Evolutionary conservation across 345 rosid genomes (phyloP), one percentile per base, ranked within the genome.

Genomic region (Gossypium thurberi): DNA sequence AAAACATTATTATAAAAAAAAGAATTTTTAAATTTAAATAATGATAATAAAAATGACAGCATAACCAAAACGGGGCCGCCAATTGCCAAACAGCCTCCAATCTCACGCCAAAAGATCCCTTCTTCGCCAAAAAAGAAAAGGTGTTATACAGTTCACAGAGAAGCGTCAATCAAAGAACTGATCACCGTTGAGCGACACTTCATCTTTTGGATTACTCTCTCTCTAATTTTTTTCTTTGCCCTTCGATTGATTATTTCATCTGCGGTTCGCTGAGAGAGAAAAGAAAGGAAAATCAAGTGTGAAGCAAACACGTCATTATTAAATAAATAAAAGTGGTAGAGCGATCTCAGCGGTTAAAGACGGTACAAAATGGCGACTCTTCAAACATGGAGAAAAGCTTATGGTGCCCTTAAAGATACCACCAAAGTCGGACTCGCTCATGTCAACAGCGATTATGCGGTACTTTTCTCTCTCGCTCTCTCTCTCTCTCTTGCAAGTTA

Each of bases 401-500:
- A 90, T 51, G 99, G 98, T 55, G 99, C 98, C 65, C 81, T 96
- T 83, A 96, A 96, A 76, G 98, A 96, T 72, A 59, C 88, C 86
- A 96, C 99, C 81, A 96, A 96, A 93, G 98, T 96, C 87, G 99
- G 99, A 48, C 92, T 96, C 67, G 98, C 97, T 77, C 99, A 95
- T 66, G 98, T 96, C 83, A 96, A 96, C 84, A 91, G 97, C 84
- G 98, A 93, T 77, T 96, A 82, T 70, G 97, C 99, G 82, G 99
- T 95, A 81, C 46, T 74, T 76, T 43, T 26, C 28, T 56, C 6
- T 43, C 56, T 48, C 11, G 0, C 33, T 33, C 33, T 4, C 37
- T 33, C 40, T 33, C 37, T 33, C 40, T 33, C 40, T 33, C 7
- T 33, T 5, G 40, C 40, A 33, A 33, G 40, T 33, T 33, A 5